phyloP scores from a whole-genome alignment of 2,329 filamentous ascomycete genomes.

The Arthrobotrys pseudoclavata region DNA sequence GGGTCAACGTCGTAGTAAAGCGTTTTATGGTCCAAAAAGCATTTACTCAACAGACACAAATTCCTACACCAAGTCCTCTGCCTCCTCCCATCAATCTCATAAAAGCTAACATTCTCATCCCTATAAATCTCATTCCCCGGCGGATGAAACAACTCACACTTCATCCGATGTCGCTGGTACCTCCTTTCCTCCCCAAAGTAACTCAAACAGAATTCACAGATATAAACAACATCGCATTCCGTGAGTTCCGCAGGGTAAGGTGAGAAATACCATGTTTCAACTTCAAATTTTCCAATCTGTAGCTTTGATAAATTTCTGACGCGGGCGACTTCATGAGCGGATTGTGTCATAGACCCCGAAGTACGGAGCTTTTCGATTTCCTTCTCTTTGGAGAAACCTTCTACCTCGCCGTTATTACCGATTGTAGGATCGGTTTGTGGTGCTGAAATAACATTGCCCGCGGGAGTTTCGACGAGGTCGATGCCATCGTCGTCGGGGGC shows the following conservation, averaged over 20 bases:
- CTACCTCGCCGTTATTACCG: constrained; percentile 66
- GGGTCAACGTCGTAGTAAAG: constrained; percentile 99
- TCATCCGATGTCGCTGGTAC: constrained; percentile 86
- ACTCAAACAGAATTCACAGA: constrained; percentile 95
- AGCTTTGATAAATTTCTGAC: constrained; percentile 95
- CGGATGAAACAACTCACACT: constrained; percentile 91
- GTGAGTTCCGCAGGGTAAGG: constrained; percentile 92
- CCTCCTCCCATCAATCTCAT: constrained; percentile 94
- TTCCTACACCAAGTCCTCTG: constrained; percentile 98
- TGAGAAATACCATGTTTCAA: constrained; percentile 99
- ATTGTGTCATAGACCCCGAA: constrained; percentile 98
- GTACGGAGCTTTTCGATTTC: constrained; percentile 97
- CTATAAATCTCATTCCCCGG: constrained; percentile 99
- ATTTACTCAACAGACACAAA: constrained; percentile 91
- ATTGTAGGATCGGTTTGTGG: constrained; percentile 38
- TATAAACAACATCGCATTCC: constrained; percentile 89
- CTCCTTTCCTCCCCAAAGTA: constrained; percentile 88
- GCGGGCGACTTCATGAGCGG: constrained; percentile 94
- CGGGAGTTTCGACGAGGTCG: constrained; percentile 56
- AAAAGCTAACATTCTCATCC: constrained; percentile 93
- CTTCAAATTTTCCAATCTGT: constrained; percentile 90
- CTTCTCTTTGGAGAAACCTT: constrained; percentile 81
- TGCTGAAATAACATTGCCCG: constrained; percentile 54
- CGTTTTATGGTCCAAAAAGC: constrained; percentile 98
- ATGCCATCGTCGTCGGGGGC: constrained; percentile 56